Conservation (phyloP, 2,329 filamentous ascomycete genomes). For the Tolypocladium capitatum region DNA sequence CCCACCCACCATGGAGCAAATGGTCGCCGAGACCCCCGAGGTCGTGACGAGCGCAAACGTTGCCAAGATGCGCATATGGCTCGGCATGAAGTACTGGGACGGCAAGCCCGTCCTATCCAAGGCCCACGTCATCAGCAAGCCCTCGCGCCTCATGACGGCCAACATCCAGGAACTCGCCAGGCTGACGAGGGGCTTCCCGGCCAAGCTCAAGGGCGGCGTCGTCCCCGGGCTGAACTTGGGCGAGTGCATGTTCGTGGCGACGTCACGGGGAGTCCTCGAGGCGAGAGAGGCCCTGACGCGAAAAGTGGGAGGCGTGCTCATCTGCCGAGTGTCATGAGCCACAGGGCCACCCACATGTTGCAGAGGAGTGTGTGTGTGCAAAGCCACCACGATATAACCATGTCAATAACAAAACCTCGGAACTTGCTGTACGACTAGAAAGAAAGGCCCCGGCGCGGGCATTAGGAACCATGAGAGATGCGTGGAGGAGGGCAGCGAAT, state of each 20-base stretch:
- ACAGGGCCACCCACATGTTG: background rate
- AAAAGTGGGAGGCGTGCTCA: conserved; percentile 64
- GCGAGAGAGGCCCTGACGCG: conserved; percentile 68
- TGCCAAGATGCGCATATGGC: conserved; percentile 64
- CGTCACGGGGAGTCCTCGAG: conserved; percentile 68
- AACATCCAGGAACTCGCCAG: conserved; percentile 46
- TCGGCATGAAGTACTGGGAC: conserved; percentile 83
- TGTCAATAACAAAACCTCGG: background rate
- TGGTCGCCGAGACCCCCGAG: conserved; percentile 35
- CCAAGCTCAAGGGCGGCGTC: conserved; percentile 44
- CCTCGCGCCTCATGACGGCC: conserved; percentile 58
- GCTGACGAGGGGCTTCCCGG: conserved; percentile 55
- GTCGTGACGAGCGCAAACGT: conserved; percentile 58
- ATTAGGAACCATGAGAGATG: background rate
- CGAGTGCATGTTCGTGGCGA: conserved; percentile 70
- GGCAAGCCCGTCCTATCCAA: conserved; percentile 63
- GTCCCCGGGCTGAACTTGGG: conserved; percentile 66
- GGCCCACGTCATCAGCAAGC: conserved; percentile 56
- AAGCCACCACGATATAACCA: background rate
- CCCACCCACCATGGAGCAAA: conserved; percentile 33
- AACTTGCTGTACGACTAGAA: background rate
- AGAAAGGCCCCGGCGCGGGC: background rate
- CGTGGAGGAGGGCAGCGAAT: background rate
- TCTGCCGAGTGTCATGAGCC: conserved; percentile 52
- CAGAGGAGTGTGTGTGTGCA: background rate